These are phyloP conservation scores for Mallotus repandus DNA, from an alignment of 441 rosid genomes.

Conservation along the genomic window DNA sequence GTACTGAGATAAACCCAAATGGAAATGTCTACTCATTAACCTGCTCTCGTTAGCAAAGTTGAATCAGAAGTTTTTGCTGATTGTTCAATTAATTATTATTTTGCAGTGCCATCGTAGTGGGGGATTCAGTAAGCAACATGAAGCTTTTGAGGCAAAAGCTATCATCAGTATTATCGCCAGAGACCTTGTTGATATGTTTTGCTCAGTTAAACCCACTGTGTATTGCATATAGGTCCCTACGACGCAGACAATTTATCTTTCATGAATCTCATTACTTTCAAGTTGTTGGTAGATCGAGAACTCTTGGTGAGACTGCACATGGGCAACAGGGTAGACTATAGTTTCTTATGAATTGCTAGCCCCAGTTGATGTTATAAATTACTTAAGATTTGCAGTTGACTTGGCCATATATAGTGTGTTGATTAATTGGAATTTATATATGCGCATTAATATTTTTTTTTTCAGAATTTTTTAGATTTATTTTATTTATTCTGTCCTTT, in stretches of 20 bases:
- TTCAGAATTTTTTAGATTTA: no score
- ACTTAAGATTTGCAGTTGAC: background rate
- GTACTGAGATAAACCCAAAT: no score
- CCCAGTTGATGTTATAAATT: background rate
- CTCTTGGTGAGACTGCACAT: background rate
- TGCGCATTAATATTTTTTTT: no score
- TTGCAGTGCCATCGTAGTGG: constrained; percentile 47
- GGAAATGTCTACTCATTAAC: no score
- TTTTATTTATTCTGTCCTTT: no score
- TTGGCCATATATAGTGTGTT: background rate
- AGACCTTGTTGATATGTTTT: background rate
- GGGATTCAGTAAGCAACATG: background rate
- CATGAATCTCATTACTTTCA: background rate
- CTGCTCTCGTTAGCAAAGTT: no score
- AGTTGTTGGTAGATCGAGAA: background rate
- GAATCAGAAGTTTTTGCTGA: background rate
- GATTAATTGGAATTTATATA: background rate
- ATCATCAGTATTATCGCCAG: background rate
- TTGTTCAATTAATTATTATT: background rate
- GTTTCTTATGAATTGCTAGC: background rate
- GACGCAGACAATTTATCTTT: background rate
- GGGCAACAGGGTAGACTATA: background rate
- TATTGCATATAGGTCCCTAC: background rate
- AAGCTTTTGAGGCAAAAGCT: background rate
- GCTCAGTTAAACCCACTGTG: background rate